A percentile compares a stretch with the other conserved stretches of the same genome.
phyloP scores from a whole-genome alignment of 2,329 filamentous ascomycete genomes.

The Helotiales sp. region DNA sequence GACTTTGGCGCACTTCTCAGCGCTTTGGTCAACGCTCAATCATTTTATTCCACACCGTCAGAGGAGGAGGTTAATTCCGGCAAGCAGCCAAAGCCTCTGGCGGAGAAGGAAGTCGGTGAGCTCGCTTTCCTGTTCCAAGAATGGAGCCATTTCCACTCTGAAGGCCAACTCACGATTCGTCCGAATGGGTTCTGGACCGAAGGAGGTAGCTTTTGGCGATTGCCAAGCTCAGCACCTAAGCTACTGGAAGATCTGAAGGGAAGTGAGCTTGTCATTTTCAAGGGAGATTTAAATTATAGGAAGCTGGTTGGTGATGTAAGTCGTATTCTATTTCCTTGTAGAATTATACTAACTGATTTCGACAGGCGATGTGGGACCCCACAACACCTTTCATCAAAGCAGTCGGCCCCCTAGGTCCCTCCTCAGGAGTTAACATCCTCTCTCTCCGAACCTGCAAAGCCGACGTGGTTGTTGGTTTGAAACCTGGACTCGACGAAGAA shows the following conservation, averaged over 20 bases:
- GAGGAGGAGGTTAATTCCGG: slow-evolving; percentile 63
- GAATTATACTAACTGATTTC: slow-evolving; percentile 13
- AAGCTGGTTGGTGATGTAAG: slow-evolving; percentile 88
- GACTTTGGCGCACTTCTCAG: slow-evolving; percentile 84
- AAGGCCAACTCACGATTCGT: slow-evolving; percentile 80
- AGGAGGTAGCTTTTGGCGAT: slow-evolving; percentile 82
- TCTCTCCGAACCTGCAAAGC: slow-evolving; percentile 95
- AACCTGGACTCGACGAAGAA: slow-evolving; percentile 78
- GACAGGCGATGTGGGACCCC: slow-evolving; percentile 76
- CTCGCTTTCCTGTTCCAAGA: slow-evolving; percentile 77
- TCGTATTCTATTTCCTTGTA: background rate
- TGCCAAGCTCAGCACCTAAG: slow-evolving; percentile 67
- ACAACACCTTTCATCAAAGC: slow-evolving; percentile 84
- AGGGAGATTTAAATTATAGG: slow-evolving; percentile 95
- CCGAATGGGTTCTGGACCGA: slow-evolving; percentile 92
- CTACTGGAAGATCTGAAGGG: slow-evolving; percentile 77
- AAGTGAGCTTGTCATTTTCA: slow-evolving; percentile 90
- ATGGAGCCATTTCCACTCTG: slow-evolving; percentile 77
- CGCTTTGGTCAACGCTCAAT: slow-evolving; percentile 73
- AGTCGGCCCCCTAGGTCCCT: slow-evolving; percentile 80
- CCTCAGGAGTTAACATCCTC: slow-evolving; percentile 80
- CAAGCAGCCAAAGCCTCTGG: slow-evolving; percentile 60
- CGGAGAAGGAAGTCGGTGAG: slow-evolving; percentile 64
- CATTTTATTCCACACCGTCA: slow-evolving; percentile 75
- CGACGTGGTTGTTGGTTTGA: slow-evolving; percentile 89